Percentiles rank a stretch among this genome's conserved stretches.
Evolutionary conservation across 495 filamentous ascomycete species (phyloP).

Genomic region (Aspergillus nanangensis): DNA sequence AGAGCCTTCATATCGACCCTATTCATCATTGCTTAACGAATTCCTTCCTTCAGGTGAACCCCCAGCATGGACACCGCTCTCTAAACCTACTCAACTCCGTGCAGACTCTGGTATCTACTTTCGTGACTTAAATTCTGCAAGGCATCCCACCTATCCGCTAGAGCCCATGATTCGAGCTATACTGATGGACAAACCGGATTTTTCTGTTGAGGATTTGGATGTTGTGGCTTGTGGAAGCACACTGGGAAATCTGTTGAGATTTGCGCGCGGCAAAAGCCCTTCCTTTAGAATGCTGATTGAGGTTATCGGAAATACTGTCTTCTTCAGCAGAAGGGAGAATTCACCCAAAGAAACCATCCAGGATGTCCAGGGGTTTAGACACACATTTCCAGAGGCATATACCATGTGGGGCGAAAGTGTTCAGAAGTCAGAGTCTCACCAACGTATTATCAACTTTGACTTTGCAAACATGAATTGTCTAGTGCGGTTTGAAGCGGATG

Average conservation of each 20-base stretch:
- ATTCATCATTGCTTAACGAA: too few species aligned
- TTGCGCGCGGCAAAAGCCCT: slow-evolving; percentile 41
- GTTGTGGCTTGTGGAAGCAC: slow-evolving; percentile 60
- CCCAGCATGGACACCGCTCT: slow-evolving; percentile 53
- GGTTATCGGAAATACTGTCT: slow-evolving; percentile 54
- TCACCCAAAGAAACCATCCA: slow-evolving; percentile 47
- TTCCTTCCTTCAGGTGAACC: slow-evolving; percentile 49
- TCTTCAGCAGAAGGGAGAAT: slow-evolving; percentile 57
- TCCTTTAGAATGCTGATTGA: slow-evolving; percentile 58
- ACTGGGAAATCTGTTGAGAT: slow-evolving; percentile 52
- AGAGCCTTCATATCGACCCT: too few species aligned
- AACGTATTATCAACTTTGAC: slow-evolving; percentile 55
- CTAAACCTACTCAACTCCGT: slow-evolving; percentile 27
- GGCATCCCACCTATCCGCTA: slow-evolving; percentile 49
- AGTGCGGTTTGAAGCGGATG: slow-evolving; percentile 61
- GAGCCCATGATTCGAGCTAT: slow-evolving; percentile 54
- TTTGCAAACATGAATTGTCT: slow-evolving; percentile 52
- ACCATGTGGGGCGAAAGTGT: slow-evolving; percentile 53
- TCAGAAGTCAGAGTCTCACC: slow-evolving; percentile 53
- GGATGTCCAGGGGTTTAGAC: slow-evolving; percentile 54
- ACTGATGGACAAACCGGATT: slow-evolving; percentile 27
- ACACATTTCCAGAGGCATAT: slow-evolving; percentile 60
- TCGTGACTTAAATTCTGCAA: slow-evolving; percentile 60
- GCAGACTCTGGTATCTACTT: slow-evolving; percentile 51
- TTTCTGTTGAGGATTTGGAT: slow-evolving; percentile 42